Base-by-base conservation (phyloP, 2,329 filamentous ascomycete genomes). In the Rhinocladiella mackenziei region DNA sequence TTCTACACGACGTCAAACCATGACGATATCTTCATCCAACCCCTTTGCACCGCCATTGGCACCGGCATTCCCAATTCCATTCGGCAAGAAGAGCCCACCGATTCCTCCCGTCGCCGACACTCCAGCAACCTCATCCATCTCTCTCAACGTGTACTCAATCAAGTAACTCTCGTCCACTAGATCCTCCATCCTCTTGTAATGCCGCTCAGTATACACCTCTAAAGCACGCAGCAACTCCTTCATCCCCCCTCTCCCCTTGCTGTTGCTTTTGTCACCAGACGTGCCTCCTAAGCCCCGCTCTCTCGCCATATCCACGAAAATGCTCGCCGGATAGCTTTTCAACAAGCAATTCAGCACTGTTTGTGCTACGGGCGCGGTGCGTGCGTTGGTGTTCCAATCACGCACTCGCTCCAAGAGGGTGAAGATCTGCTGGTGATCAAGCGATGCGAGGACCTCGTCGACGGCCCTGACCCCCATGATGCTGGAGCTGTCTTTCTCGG, bases 331-430 rank as follows among this genome's bases (percentile, higher is more conserved):
- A 59, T 95, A 94, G 47, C 81, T 85, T 54, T 81, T 80, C 39
- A 95, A 80, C 5, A 98, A 62, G 1, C 85, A 80, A 71, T 81
- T 84, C 5, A 98, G 69, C 10, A 98, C 83, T 23, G 83, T 80
- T 66, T 98, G 92, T 1, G 92, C 86, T 1, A 97, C 81, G 4
- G 82, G 77, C 1, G 89, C 83, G 3, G 88, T 94, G 50, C 87
- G 78, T 0, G 88, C 89, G 58, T 97, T 97, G 3, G 92, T 94
- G 63, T 98, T 98, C 92, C 92, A 98, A 67, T 98, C 92, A 33
- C 94, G 78, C 32, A 96, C 68, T 46, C 92, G 76, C 26, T 91
- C 72, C 1, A 98, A 76, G 10, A 98, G 76, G 5, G 80, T 73
- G 66, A 87, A 94, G 10, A 98, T 77, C 62, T 97, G 91, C 56